phyloP scores from a whole-genome alignment of 306 rosid genomes.

The Vigna radiata region DNA sequence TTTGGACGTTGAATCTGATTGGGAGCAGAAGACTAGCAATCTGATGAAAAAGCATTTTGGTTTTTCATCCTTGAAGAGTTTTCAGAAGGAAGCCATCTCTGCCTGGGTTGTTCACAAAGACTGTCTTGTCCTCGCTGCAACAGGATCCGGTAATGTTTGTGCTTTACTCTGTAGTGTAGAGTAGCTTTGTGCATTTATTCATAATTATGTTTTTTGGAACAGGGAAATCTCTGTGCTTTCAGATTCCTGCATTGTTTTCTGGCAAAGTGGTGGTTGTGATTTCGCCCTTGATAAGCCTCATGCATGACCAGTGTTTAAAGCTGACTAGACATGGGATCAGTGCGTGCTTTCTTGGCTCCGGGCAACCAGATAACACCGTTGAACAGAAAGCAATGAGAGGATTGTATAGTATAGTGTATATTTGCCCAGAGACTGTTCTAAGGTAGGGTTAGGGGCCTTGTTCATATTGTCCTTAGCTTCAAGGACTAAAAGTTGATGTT shows the following conservation, averaged over 20 bases:
- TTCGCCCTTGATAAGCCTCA: conserved; percentile 92
- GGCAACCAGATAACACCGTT: conserved; percentile 83
- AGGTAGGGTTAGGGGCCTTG: conserved; percentile 62
- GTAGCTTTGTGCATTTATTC: conserved; percentile 34
- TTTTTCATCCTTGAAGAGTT: conserved; percentile 62
- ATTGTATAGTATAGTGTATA: conserved; percentile 74
- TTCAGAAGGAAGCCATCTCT: conserved; percentile 84
- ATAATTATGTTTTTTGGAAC: conserved; percentile 44
- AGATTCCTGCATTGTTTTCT: conserved; percentile 87
- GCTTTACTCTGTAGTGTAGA: conserved; percentile 12
- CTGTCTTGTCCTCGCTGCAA: conserved; percentile 91
- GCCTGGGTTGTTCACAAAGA: conserved; percentile 76
- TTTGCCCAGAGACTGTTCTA: conserved; percentile 87
- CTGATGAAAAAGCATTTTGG: conserved; percentile 79
- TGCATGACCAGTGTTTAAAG: conserved; percentile 96
- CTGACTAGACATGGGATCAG: conserved; percentile 74
- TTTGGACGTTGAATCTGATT: conserved; percentile 48
- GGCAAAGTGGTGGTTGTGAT: conserved; percentile 97
- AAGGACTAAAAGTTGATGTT: conserved; percentile 1
- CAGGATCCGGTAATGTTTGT: conserved; percentile 73
- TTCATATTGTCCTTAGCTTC: background rate
- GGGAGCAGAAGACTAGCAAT: conserved; percentile 61
- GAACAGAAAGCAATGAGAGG: conserved; percentile 91
- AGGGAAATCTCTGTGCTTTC: conserved; percentile 96
- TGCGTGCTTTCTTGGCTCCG: conserved; percentile 98